A percentile compares a stretch with the other conserved stretches of the same genome.
Conservation (phyloP, 2,329 filamentous ascomycete genomes). For the Fusarium haematococcum region DNA sequence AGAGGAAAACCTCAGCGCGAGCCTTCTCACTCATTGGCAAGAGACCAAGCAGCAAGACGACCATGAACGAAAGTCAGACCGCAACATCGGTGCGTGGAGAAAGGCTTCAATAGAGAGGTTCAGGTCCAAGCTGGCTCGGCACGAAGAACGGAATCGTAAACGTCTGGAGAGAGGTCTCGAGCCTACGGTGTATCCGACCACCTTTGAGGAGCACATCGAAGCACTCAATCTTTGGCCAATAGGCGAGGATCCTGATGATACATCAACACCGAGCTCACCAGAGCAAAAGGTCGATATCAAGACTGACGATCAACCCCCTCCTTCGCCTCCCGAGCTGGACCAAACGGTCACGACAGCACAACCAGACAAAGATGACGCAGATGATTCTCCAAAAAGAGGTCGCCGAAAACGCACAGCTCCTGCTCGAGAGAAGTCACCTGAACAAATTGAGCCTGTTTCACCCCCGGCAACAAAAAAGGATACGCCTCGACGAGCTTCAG, state of each 20-base stretch:
- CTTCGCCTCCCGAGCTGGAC: conserved; percentile 1
- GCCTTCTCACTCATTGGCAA: conserved; percentile 58
- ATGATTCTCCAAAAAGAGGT: conserved; percentile 3
- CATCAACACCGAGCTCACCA: conserved; percentile 8
- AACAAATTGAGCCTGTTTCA: background rate
- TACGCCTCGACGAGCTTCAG: background rate
- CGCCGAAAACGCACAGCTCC: conserved; percentile 10
- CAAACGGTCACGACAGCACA: background rate
- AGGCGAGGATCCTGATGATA: conserved; percentile 7
- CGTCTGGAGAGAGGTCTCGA: conserved; percentile 53
- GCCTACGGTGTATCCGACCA: conserved; percentile 33
- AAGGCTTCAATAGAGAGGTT: conserved; percentile 46
- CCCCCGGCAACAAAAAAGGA: conserved; percentile 4
- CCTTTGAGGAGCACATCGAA: conserved; percentile 40
- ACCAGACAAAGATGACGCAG: conserved; percentile 7
- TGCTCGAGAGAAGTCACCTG: background rate
- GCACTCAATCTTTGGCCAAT: conserved; percentile 23
- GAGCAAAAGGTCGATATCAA: conserved; percentile 12
- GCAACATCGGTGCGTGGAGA: conserved; percentile 54
- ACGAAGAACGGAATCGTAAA: conserved; percentile 58
- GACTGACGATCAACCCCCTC: background rate
- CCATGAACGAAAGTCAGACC: conserved; percentile 48
- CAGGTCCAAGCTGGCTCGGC: conserved; percentile 50
- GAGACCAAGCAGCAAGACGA: conserved; percentile 52
- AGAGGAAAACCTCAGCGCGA: conserved; percentile 53